Evolutionary conservation across 2,329 filamentous ascomycete species (phyloP).

Genomic region (Botryosphaeria dothidea): DNA sequence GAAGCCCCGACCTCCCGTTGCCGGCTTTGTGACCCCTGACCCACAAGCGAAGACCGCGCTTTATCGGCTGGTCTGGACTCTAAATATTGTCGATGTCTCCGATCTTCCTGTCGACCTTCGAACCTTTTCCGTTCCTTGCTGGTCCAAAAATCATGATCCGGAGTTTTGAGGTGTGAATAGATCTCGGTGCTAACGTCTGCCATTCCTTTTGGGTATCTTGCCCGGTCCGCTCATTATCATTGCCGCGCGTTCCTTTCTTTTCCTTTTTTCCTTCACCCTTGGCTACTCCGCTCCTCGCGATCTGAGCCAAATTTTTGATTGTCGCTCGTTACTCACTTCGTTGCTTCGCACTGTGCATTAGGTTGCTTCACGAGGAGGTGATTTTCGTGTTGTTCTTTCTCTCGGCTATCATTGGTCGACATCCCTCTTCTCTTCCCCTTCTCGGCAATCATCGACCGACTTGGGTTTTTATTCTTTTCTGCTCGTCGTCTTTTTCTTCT

Average conservation of each 20-base stretch:
- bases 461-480: not conserved
- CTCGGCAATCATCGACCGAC: slow-evolving; percentile 3
- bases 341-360: not conserved
- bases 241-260: slow-evolving; percentile 2
- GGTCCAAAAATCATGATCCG: slow-evolving; percentile 2
- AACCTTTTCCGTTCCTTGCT: slow-evolving; percentile 3
- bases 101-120: not conserved
- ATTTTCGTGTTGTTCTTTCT: not conserved
- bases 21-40: slow-evolving; percentile 4
- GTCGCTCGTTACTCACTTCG: not conserved
- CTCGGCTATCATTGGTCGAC: not conserved
- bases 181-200: slow-evolving; percentile 1
- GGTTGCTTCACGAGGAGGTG: slow-evolving; percentile 3
- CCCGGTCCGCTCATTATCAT: not conserved
- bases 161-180: not conserved
- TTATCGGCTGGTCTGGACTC: not conserved
- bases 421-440: not conserved
- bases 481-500: not conserved
- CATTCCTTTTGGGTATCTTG: not conserved
- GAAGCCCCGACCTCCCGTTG: not conserved
- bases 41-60: slow-evolving; percentile 9
- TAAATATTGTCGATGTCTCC: slow-evolving; percentile 8
- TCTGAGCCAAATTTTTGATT: not conserved
- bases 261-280: not conserved
- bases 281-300: not conserved